Evolutionary conservation across 495 filamentous ascomycete species (phyloP).

Genomic region (Annulohypoxylon maeteangense): DNA sequence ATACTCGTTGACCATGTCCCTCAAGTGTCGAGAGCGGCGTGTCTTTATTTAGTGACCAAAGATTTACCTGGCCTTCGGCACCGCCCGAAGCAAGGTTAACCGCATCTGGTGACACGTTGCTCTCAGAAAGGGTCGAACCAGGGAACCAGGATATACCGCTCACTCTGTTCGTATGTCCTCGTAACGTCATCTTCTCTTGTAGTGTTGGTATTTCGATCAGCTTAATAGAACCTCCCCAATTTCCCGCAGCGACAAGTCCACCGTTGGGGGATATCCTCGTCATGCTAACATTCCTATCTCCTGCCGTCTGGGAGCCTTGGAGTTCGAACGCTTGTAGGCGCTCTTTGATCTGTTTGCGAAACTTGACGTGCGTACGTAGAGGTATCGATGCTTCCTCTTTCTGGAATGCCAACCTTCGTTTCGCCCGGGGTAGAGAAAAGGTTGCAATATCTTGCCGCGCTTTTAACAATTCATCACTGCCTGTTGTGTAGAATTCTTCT

Average conservation of each 20-base stretch:
- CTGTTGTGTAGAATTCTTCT: constrained; percentile 95
- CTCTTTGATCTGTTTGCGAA: constrained; percentile 89
- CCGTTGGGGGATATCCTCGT: constrained; percentile 90
- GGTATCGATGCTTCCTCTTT: constrained; percentile 83
- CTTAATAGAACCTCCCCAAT: constrained; percentile 89
- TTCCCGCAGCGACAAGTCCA: constrained; percentile 85
- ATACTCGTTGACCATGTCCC: constrained; percentile 88
- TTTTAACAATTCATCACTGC: constrained; percentile 75
- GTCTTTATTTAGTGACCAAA: constrained; percentile 89
- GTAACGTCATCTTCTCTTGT: constrained; percentile 74
- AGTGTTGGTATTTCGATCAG: constrained; percentile 85
- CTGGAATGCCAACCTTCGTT: constrained; percentile 77
- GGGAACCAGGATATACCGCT: constrained; percentile 94
- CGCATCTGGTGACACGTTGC: constrained; percentile 73
- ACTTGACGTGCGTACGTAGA: constrained; percentile 87
- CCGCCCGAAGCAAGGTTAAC: constrained; percentile 92
- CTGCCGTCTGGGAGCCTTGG: constrained; percentile 90
- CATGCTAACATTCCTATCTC: constrained; percentile 89
- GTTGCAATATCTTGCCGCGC: constrained; percentile 84
- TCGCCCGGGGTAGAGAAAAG: constrained; percentile 86
- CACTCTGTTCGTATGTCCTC: constrained; percentile 87
- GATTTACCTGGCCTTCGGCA: constrained; percentile 86
- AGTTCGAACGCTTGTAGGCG: constrained; percentile 83
- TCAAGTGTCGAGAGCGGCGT: constrained; percentile 84
- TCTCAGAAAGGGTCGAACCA: constrained; percentile 75